Conservation (phyloP, 768 basidiomycete species). For the Udeniomyces megalosporus region DNA sequence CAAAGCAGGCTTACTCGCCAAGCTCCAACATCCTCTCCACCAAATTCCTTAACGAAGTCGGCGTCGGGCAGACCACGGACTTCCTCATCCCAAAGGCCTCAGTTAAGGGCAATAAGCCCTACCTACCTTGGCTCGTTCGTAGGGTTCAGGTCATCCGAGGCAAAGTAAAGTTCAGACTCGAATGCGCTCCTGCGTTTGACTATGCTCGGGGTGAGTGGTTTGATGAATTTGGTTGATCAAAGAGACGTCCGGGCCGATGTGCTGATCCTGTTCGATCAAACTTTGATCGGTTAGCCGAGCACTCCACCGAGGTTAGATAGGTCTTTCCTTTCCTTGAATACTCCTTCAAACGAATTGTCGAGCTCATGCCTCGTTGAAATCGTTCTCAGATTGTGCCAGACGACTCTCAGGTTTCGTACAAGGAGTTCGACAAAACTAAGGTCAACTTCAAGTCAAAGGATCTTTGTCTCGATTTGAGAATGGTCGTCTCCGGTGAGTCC, state of each 20-base stretch:
- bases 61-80: constrained; percentile 73
- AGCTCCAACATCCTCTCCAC: constrained; percentile 56
- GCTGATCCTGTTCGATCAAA: no score
- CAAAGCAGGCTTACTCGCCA: constrained; percentile 28
- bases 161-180: constrained; percentile 55
- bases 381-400: constrained; percentile 29
- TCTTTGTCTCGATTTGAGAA: constrained; percentile 24
- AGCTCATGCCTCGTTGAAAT: not conserved
- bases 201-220: constrained; percentile 49
- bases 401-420: constrained; percentile 21
- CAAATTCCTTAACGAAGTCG: constrained; percentile 78
- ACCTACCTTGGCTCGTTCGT: constrained; percentile 28
- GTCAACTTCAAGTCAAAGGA: constrained; percentile 27
- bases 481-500: constrained; percentile 7
- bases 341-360: not conserved
- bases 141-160: constrained; percentile 60
- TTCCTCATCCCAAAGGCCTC: constrained; percentile 25
- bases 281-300: constrained; percentile 28
- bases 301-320: constrained; percentile 39
- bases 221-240: no score
- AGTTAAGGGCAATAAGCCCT: constrained; percentile 4
- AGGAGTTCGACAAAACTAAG: constrained; percentile 34
- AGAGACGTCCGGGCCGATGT: no score
- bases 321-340: not conserved
- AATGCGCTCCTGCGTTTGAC: constrained; percentile 87